phyloP scores from a whole-genome alignment of 768 basidiomycete genomes.

The Russula compacta region DNA sequence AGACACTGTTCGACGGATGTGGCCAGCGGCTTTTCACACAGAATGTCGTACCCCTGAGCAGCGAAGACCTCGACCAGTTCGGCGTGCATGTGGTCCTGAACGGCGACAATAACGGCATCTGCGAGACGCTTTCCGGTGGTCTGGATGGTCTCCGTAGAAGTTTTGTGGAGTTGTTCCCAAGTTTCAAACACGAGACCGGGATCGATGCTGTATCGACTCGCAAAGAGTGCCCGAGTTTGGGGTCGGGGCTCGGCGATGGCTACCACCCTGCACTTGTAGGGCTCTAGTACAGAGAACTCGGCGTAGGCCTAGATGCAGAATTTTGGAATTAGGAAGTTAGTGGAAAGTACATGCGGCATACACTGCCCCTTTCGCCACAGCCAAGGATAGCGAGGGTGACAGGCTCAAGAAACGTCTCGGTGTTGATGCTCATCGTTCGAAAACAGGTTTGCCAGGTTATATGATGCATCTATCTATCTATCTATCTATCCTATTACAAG shows the following conservation, averaged over 20 bases:
- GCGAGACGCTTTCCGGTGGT: slow-evolving; percentile 63
- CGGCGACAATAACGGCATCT: slow-evolving; percentile 73
- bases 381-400: slow-evolving; percentile 73
- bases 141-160: slow-evolving; percentile 56
- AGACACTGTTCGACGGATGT: slow-evolving; percentile 65
- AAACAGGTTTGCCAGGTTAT: no score
- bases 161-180: slow-evolving; percentile 62
- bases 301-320: slow-evolving; percentile 45
- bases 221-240: slow-evolving; percentile 51
- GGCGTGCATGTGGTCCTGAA: slow-evolving; percentile 73
- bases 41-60: slow-evolving; percentile 75
- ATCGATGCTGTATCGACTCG: slow-evolving; percentile 49
- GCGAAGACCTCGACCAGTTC: slow-evolving; percentile 70
- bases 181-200: slow-evolving; percentile 58
- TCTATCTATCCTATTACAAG: no score
- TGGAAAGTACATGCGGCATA: slow-evolving; percentile 26
- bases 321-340: background rate
- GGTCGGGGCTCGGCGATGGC: slow-evolving; percentile 79
- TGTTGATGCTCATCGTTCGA: slow-evolving; percentile 21
- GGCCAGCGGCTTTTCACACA: slow-evolving; percentile 93
- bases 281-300: slow-evolving; percentile 47
- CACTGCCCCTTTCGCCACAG: slow-evolving; percentile 76
- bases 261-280: slow-evolving; percentile 63
- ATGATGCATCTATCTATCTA: no score
- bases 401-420: slow-evolving; percentile 26